Base-by-base conservation (phyloP, 139 green algal species). In the Coelastrella sp. region DNA sequence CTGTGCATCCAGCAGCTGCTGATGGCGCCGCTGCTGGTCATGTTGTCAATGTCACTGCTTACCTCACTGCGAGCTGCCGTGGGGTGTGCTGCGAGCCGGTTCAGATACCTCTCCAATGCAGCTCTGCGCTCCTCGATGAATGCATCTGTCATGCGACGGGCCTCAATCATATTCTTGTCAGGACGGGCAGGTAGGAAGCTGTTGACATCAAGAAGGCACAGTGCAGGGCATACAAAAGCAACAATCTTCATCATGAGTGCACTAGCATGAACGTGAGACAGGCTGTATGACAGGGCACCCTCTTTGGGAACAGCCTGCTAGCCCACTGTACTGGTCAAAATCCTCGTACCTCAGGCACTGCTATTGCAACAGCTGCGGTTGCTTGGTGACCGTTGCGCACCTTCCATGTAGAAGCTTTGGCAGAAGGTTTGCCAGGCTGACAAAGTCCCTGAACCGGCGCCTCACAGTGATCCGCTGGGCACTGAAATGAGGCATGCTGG, bases 21-120 rank as follows among this genome's bases (percentile, higher is more conserved):
- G n/a, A n/a, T n/a, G n/a, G n/a, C n/a, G n/a, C n/a, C n/a, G n/a
- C n/a, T n/a, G n/a, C n/a, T n/a, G n/a, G n/a, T n/a, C n/a, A n/a
- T n/a, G n/a, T n/a, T n/a, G n/a, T n/a, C n/a, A n/a, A n/a, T n/a
- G n/a, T n/a, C n/a, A n/a, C 45, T 57, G 0, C 89, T 0, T 79
- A 94, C 90, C 89, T 96, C 88, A 38, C 84, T 85, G 21, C 43
- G 68, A 0, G 83, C 66, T 27, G 98, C 81, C 25, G 90, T 87
- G 9, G 96, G 94, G 87, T 99, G 97, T 8, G 73, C 53, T 0
- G 93, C 93, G 41, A 99, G 90, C 60, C 91, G 86, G 27, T 91
- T 78, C 19, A 99, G 83, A 89, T 98, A 99, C 17, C 92, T 90
- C 82, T 98, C 91, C 78, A 99, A 87, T 8, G 92, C 92, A 9